Evolutionary conservation across 257 asterid species (phyloP).

Genomic region (Ehretia macrophylla): DNA sequence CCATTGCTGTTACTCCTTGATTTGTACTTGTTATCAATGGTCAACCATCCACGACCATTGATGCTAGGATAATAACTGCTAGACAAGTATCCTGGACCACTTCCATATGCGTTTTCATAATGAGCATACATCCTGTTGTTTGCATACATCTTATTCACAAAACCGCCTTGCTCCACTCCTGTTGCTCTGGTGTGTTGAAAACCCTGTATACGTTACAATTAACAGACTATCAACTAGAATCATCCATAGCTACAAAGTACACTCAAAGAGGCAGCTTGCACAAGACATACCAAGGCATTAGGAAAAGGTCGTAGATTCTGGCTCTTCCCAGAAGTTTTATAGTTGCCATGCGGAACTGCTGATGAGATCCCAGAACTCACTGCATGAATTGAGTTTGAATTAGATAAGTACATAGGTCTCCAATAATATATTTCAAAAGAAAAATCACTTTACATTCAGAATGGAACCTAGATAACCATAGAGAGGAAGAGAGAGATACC

Average conservation of each 20-base stretch:
- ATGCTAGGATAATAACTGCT: slow-evolving; percentile 42
- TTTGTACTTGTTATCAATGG: slow-evolving; percentile 48
- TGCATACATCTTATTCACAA: slow-evolving; percentile 45
- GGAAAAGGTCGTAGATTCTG: slow-evolving; percentile 3
- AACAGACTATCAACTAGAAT: not conserved
- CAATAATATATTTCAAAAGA: slow-evolving; percentile 28
- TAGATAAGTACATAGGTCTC: not conserved
- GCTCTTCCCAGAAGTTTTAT: slow-evolving; percentile 6
- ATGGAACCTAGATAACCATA: not conserved
- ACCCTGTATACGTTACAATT: slow-evolving; percentile 28
- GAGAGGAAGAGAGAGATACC: slow-evolving; percentile 18
- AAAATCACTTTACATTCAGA: too few species aligned
- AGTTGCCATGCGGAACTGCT: slow-evolving; percentile 3
- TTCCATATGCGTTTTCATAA: slow-evolving; percentile 45
- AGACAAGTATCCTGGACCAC: slow-evolving; percentile 49
- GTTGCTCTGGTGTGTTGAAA: slow-evolving; percentile 41
- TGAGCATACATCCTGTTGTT: slow-evolving; percentile 48
- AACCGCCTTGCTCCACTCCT: slow-evolving; percentile 41
- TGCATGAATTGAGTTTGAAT: not conserved
- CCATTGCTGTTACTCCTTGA: slow-evolving; percentile 58
- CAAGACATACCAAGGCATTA: not conserved
- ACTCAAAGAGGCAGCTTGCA: not conserved
- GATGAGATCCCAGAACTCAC: slow-evolving; percentile 11
- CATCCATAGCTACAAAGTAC: not conserved
- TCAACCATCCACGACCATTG: slow-evolving; percentile 51